These are phyloP conservation scores for Paxillus rubicundulus DNA, from an alignment of 768 basidiomycete species.

Conservation along the genomic window DNA sequence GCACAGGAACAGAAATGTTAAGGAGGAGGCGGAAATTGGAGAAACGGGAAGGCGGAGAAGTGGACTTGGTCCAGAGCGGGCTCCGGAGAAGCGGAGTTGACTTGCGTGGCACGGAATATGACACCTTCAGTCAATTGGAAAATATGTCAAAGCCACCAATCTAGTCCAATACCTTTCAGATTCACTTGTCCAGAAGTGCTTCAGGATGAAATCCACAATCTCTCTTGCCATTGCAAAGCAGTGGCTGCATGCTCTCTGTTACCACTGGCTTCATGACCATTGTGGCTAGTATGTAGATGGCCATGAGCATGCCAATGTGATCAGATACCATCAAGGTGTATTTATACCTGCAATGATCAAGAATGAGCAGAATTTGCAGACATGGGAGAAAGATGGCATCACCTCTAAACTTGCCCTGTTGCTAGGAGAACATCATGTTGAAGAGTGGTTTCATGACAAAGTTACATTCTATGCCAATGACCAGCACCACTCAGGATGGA, in stretches of 20 bases:
- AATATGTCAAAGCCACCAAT: slow-evolving; percentile 11
- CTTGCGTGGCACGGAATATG: no score
- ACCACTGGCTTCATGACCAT: slow-evolving; percentile 15
- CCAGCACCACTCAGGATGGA: slow-evolving; percentile 7
- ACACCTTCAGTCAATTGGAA: slow-evolving; percentile 14
- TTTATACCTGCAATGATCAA: slow-evolving; percentile 20
- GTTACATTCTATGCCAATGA: slow-evolving; percentile 41
- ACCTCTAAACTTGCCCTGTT: no score
- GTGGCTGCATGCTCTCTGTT: slow-evolving; percentile 36
- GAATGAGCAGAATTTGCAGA: slow-evolving; percentile 15
- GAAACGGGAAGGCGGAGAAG: no score
- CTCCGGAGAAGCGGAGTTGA: no score
- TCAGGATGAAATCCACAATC: slow-evolving; percentile 17
- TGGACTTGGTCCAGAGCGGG: no score
- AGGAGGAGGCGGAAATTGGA: no score
- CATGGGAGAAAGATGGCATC: slow-evolving; percentile 32
- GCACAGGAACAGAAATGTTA: no score
- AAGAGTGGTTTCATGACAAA: slow-evolving; percentile 40
- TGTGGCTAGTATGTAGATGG: slow-evolving; percentile 26
- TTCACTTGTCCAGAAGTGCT: slow-evolving; percentile 5
- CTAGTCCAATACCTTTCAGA: slow-evolving; percentile 10
- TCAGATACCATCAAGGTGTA: slow-evolving; percentile 21
- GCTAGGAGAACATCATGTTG: neutral
- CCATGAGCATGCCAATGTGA: no score
- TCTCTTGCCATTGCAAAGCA: slow-evolving; percentile 30